A percentile compares a stretch with the other conserved stretches of the same genome.
Evolutionary conservation across 768 basidiomycete species (phyloP).

Genomic region (Rhodosporidiobolus sp.): DNA sequence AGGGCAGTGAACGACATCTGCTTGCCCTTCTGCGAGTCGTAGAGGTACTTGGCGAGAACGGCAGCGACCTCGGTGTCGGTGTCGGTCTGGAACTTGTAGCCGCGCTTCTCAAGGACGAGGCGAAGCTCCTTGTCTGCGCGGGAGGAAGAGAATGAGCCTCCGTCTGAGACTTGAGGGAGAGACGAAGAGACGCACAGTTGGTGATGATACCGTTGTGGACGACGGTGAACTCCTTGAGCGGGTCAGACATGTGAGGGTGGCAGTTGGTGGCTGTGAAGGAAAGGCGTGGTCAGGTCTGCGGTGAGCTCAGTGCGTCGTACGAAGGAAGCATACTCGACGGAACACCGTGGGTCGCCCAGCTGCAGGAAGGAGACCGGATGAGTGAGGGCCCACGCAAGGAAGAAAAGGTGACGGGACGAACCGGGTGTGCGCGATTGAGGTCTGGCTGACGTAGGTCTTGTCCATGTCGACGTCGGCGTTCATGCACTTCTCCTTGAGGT

Average conservation of each 20-base stretch:
- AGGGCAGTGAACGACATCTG: conserved; percentile 81
- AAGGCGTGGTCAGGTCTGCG: not conserved
- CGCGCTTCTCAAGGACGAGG: conserved; percentile 89
- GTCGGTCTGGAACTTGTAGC: conserved; percentile 88
- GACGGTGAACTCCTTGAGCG: conserved; percentile 73
- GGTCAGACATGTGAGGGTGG: conserved; percentile 87
- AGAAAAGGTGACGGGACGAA: not conserved
- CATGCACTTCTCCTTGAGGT: conserved; percentile 83
- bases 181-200: conserved; percentile 57
- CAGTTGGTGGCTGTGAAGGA: conserved; percentile 83
- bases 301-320: not conserved
- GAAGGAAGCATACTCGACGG: conserved; percentile 30
- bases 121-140: conserved; percentile 65
- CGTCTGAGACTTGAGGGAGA: not conserved
- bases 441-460: conserved; percentile 77
- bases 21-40: conserved; percentile 85
- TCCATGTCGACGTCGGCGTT: conserved; percentile 58
- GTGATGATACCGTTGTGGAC: conserved; percentile 99
- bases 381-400: not conserved
- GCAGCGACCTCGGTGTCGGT: conserved; percentile 98
- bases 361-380: not conserved
- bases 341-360: conserved; percentile 90
- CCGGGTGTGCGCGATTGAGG: conserved; percentile 96
- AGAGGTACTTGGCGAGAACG: conserved; percentile 92
- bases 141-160: not conserved